Percentiles rank a stretch among this genome's conserved stretches.
Conservation (phyloP, 2,329 filamentous ascomycete species). For the Chaetomium strumarium region DNA sequence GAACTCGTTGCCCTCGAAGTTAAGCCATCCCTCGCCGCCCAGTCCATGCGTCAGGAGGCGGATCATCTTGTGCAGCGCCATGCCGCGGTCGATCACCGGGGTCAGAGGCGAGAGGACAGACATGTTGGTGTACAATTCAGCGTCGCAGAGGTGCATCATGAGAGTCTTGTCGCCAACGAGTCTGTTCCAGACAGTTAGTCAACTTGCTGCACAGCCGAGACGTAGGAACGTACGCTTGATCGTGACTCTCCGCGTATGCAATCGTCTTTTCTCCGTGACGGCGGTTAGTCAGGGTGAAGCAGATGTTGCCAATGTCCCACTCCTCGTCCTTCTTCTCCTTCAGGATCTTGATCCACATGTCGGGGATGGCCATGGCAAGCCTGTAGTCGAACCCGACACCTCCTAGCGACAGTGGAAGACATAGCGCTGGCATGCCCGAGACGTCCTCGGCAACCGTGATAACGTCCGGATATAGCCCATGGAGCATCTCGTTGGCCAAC, state of each 20-base stretch:
- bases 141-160: constrained; percentile 97
- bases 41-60: constrained; percentile 85
- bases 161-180: constrained; percentile 94
- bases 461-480: constrained; percentile 75
- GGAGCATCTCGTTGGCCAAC: constrained; percentile 93
- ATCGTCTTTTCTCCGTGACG: constrained; percentile 97
- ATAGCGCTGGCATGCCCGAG: constrained; percentile 96
- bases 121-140: constrained; percentile 98
- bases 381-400: constrained; percentile 97
- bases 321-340: constrained; percentile 89
- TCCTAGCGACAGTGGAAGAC: constrained; percentile 75
- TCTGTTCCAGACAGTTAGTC: constrained; percentile 40
- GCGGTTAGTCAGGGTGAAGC: constrained; percentile 84
- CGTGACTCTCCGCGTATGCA: constrained; percentile 93
- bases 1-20: constrained; percentile 98
- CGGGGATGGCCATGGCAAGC: constrained; percentile 93
- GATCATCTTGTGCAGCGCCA: constrained; percentile 96
- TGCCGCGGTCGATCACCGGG: constrained; percentile 79
- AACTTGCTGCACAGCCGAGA: not conserved
- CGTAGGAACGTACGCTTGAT: constrained; percentile 71
- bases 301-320: constrained; percentile 84
- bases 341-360: constrained; percentile 98
- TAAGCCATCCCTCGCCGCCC: constrained; percentile 94
- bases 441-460: constrained; percentile 97
- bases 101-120: constrained; percentile 79